These are phyloP conservation scores for Podila verticillata DNA, from an alignment of 192 early-diverging fungal species.

Conservation along the genomic window DNA sequence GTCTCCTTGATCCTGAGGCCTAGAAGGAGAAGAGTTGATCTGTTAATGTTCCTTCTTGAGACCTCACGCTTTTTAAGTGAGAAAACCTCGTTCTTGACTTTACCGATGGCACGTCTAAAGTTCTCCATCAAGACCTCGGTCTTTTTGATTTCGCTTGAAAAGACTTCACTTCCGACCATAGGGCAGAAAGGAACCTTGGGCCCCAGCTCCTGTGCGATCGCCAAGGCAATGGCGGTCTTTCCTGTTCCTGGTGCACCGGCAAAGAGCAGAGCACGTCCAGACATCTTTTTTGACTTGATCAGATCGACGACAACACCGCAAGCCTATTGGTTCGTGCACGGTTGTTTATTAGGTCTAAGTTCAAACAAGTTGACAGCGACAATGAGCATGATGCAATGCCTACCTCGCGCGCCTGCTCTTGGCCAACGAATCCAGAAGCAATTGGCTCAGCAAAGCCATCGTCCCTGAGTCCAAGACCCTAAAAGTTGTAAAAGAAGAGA, in stretches of 20 bases:
- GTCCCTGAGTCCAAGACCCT: constrained; percentile 82
- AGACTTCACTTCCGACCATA: constrained; percentile 99
- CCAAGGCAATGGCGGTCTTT: constrained; percentile 97
- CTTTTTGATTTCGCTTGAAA: constrained; percentile 98
- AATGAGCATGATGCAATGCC: constrained; percentile 3
- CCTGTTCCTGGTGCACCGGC: constrained; percentile 98
- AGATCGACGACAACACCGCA: constrained; percentile 94
- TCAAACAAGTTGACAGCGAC: no score
- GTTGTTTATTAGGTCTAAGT: no score
- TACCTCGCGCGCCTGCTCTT: constrained; percentile 95
- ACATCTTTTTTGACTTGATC: constrained; percentile 96
- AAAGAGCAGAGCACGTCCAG: constrained; percentile 92
- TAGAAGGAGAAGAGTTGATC: constrained; percentile 12
- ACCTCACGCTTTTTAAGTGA: no score
- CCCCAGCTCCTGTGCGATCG: constrained; percentile 96
- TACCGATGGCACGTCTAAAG: constrained; percentile 95
- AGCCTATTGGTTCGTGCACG: constrained; percentile 65
- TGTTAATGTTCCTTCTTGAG: background rate
- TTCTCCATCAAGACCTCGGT: constrained; percentile 99
- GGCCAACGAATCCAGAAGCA: constrained; percentile 95
- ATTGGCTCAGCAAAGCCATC: constrained; percentile 91
- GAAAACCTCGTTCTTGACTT: background rate
- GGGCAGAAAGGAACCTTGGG: constrained; percentile 99
- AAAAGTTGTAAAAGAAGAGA: background rate
- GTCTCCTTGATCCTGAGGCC: constrained; percentile 97